A percentile compares a stretch with the other conserved stretches of the same genome.
Evolutionary conservation across 2,329 filamentous ascomycete genomes (phyloP).

Genomic region (Fusarium sp.): DNA sequence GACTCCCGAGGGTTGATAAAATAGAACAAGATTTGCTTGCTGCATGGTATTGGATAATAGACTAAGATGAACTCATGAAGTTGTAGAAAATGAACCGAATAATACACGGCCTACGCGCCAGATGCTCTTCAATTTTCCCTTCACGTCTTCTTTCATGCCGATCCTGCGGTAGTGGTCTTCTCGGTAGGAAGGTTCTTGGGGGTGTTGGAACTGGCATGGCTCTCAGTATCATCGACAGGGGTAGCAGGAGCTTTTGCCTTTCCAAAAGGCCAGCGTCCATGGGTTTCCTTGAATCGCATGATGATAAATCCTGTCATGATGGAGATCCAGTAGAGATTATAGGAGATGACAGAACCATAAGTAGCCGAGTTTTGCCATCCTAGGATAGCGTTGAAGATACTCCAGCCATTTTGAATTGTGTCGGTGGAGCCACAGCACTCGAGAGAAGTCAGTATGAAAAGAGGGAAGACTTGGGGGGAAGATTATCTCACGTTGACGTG

Average conservation of each 20-base stretch:
- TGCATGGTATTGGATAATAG: slow-evolving; percentile 32
- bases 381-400: slow-evolving; percentile 87
- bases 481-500: slow-evolving; percentile 80
- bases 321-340: slow-evolving; percentile 89
- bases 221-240: slow-evolving; percentile 47
- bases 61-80: slow-evolving; percentile 41
- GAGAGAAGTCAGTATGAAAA: background rate
- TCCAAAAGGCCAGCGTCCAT: slow-evolving; percentile 65
- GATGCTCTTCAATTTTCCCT: background rate
- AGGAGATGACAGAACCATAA: slow-evolving; percentile 87
- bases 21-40: slow-evolving; percentile 32
- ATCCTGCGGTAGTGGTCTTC: slow-evolving; percentile 47
- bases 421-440: slow-evolving; percentile 82
- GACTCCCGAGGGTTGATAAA: slow-evolving; percentile 64
- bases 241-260: slow-evolving; percentile 52
- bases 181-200: slow-evolving; percentile 48
- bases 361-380: slow-evolving; percentile 93
- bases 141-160: background rate
- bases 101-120: slow-evolving; percentile 11
- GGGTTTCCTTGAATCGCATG: slow-evolving; percentile 77
- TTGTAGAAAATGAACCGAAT: slow-evolving; percentile 29
- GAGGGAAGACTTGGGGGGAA: background rate
- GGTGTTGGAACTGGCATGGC: slow-evolving; percentile 43
- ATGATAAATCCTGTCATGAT: slow-evolving; percentile 78
- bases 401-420: slow-evolving; percentile 84